Conservation (phyloP, 495 filamentous ascomycete genomes). For the Penicillium lagena region DNA sequence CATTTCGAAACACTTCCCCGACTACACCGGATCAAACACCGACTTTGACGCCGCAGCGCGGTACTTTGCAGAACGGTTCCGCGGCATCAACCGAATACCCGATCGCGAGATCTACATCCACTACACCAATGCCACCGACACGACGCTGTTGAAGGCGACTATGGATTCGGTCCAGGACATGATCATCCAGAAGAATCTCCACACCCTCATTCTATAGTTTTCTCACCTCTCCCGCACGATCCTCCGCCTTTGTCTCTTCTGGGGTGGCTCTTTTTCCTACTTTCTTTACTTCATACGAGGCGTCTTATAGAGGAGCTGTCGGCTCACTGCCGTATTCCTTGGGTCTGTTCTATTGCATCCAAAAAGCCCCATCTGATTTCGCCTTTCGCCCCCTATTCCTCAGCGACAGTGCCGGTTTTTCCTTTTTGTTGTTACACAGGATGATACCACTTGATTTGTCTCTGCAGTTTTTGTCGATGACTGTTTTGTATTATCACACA, state of each 20-base stretch:
- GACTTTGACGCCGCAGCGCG: constrained; percentile 60
- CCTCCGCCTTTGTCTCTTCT: neutral
- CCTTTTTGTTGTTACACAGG: constrained; percentile 20
- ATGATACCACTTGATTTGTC: constrained; percentile 35
- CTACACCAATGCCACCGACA: constrained; percentile 92
- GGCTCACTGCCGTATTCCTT: constrained; percentile 15
- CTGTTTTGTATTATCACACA: constrained; percentile 17
- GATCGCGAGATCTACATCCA: constrained; percentile 89
- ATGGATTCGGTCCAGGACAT: constrained; percentile 98
- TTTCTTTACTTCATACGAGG: constrained; percentile 9
- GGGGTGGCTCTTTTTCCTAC: neutral
- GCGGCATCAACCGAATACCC: constrained; percentile 75
- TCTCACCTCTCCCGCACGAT: neutral
- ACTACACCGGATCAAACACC: constrained; percentile 61
- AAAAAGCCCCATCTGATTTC: constrained; percentile 18
- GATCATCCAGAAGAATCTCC: constrained; percentile 97
- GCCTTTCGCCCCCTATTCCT: constrained; percentile 12
- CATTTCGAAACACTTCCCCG: constrained; percentile 87
- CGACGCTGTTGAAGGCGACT: constrained; percentile 90
- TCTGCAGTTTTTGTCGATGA: constrained; percentile 22
- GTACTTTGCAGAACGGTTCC: constrained; percentile 89
- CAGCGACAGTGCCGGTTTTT: constrained; percentile 10
- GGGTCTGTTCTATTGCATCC: constrained; percentile 22
- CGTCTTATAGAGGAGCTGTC: constrained; percentile 22
- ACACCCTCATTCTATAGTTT: constrained; percentile 83